These are phyloP conservation scores for Alternaria longipes DNA, from an alignment of 2,329 filamentous ascomycete genomes.

Conservation along the genomic window DNA sequence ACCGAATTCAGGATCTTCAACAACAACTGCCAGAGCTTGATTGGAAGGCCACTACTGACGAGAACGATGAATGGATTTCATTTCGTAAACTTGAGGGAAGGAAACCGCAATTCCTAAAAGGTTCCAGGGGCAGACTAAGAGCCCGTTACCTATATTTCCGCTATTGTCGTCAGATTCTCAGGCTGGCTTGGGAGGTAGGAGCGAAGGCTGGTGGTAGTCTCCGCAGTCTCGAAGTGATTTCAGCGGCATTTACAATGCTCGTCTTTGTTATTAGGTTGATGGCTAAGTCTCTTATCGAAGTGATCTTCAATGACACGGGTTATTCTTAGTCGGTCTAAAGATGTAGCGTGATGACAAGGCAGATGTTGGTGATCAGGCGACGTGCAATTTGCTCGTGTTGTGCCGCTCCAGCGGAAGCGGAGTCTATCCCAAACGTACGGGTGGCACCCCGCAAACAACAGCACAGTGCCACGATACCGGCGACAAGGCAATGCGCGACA, in stretches of 20 bases:
- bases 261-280: neutral
- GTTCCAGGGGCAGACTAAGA: too few relatives aligned
- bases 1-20: too few relatives aligned
- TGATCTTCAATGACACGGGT: neutral
- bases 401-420: neutral
- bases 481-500: neutral
- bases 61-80: too few relatives aligned
- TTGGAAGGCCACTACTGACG: too few relatives aligned
- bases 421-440: neutral
- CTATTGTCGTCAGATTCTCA: too few relatives aligned
- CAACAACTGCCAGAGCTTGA: too few relatives aligned
- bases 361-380: constrained; percentile 8
- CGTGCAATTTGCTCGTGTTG: constrained; percentile 1
- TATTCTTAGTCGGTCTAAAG: neutral
- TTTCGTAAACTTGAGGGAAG: too few relatives aligned
- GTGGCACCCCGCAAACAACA: neutral
- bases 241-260: neutral
- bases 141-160: too few relatives aligned
- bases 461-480: neutral
- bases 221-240: neutral
- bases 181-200: too few relatives aligned
- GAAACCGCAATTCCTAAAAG: too few relatives aligned
- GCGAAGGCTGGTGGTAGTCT: too few relatives aligned
- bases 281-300: neutral
- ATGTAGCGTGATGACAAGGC: constrained; percentile 2